Evolutionary conservation across 2,329 filamentous ascomycete genomes (phyloP).

Genomic region (Trichoderma cornu-damae): DNA sequence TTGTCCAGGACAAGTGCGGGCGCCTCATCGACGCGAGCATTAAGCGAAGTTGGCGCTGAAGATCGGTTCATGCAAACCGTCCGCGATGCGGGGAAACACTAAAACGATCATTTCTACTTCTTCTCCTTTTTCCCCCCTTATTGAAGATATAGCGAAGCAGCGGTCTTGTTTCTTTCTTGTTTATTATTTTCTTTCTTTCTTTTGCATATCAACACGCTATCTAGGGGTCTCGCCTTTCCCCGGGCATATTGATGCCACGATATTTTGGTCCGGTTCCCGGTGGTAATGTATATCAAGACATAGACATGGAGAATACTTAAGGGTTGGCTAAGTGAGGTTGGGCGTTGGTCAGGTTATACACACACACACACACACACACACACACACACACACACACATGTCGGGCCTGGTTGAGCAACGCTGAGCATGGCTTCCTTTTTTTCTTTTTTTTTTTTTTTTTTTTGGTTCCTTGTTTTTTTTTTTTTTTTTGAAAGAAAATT

Average conservation of each 20-base stretch:
- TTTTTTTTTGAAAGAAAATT: neutral
- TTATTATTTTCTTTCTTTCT: neutral
- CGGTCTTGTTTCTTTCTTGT: neutral
- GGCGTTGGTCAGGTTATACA: slow-evolving; percentile 22
- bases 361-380: neutral
- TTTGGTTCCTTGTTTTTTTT: neutral
- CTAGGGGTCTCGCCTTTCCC: neutral
- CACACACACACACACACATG: neutral
- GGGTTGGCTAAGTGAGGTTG: slow-evolving; percentile 13
- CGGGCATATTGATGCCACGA: slow-evolving; percentile 9
- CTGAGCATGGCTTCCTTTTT: slow-evolving; percentile 2
- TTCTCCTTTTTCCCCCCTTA: neutral
- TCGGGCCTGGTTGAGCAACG: slow-evolving; percentile 4
- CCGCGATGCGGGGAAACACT: slow-evolving; percentile 34
- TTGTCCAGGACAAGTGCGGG: slow-evolving; percentile 30
- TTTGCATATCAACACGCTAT: slow-evolving; percentile 9
- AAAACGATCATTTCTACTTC: slow-evolving; percentile 2
- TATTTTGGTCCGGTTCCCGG: slow-evolving; percentile 20
- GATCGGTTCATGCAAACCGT: slow-evolving; percentile 38
- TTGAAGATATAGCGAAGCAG: neutral
- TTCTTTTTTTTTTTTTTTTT: neutral
- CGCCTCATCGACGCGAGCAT: slow-evolving; percentile 31
- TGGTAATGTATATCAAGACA: slow-evolving; percentile 26
- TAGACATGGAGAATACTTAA: slow-evolving; percentile 18
- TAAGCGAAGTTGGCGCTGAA: slow-evolving; percentile 44